Base-by-base conservation (phyloP, 108 stramenopile genomes). In the Discostella pseudostelligera region DNA sequence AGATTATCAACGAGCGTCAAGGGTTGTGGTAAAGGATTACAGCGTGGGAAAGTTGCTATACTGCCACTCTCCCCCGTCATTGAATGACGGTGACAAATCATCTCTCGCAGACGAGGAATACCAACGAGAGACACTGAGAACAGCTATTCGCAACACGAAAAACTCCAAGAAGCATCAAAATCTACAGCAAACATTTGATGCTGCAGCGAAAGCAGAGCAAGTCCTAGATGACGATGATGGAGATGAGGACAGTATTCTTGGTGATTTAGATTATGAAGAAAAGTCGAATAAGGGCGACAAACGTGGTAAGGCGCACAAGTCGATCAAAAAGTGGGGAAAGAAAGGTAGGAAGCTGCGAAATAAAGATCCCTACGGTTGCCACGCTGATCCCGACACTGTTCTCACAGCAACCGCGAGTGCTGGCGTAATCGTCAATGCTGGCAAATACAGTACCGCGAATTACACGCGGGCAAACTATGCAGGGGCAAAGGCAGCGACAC, bases 11-110 rank as follows among this genome's bases (percentile, higher is more conserved):
- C 80, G 96, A 37, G 99, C 96, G 8, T 89, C 96, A 20, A 80
- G 97, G 25, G 79, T 95, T 29, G 69, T 99, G 13, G 81, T 99
- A 45, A 94, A 94, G 77, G 99, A 98, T 69, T 99, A 96, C 76
- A 94, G 89, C 20, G 82, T 86, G 53, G 99, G 98, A 44, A 92
- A 83, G 28, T 71, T 99, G 16, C 65, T 98, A 45, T 99, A 90
- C 72, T 94, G 94, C 63, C 96, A 97, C 62, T 63, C 96, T 24
- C 99, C 99, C 13, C 96, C 97, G 12, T 69, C 46, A 17, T 59
- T 84, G 22, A 65, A 73, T 22, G 54, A 37, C 29, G 58, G 29
- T 13, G 54, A 66, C 51, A 37, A 44, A 17, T 43, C 39, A 37
- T 25, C 17, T 14, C 21, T 50, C 0, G 57, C 82, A 22, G 61